Conservation (phyloP, 495 filamentous ascomycete genomes). For the Penicillium tannophilum region DNA sequence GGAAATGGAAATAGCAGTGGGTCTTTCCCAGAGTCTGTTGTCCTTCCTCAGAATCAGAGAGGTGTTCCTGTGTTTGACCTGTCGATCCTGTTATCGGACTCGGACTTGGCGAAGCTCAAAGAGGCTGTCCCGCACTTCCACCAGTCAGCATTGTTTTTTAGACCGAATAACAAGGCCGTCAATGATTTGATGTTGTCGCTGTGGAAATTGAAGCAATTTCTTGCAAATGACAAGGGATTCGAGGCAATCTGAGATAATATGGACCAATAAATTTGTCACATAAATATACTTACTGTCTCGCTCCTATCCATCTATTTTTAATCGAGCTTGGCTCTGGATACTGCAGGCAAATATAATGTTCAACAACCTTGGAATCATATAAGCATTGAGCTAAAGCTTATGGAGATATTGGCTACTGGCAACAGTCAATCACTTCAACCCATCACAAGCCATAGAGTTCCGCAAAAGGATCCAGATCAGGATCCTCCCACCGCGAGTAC, state of each 20-base stretch:
- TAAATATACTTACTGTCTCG: background rate
- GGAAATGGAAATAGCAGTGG: background rate
- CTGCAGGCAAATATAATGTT: background rate
- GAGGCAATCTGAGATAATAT: background rate
- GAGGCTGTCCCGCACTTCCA: constrained; percentile 26
- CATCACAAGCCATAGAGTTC: constrained; percentile 16
- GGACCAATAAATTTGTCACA: background rate
- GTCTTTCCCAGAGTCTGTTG: constrained; percentile 28
- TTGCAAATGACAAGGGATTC: constrained; percentile 28
- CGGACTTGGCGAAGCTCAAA: constrained; percentile 35
- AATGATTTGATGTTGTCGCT: constrained; percentile 56
- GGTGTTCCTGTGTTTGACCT: constrained; percentile 51
- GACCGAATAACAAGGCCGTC: constrained; percentile 38
- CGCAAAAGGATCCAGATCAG: constrained; percentile 26
- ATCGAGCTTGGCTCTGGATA: background rate
- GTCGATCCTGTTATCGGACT: constrained; percentile 35
- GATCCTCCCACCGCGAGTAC: constrained; percentile 22
- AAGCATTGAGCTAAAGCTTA: background rate
- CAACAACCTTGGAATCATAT: background rate
- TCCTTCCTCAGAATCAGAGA: constrained; percentile 32
- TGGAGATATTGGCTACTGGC: background rate
- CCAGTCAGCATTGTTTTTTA: constrained; percentile 37
- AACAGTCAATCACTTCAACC: background rate
- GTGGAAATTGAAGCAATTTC: constrained; percentile 69
- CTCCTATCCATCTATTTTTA: background rate